Evolutionary conservation across 2,329 filamentous ascomycete species (phyloP).

Genomic region (Neurospora crassa): DNA sequence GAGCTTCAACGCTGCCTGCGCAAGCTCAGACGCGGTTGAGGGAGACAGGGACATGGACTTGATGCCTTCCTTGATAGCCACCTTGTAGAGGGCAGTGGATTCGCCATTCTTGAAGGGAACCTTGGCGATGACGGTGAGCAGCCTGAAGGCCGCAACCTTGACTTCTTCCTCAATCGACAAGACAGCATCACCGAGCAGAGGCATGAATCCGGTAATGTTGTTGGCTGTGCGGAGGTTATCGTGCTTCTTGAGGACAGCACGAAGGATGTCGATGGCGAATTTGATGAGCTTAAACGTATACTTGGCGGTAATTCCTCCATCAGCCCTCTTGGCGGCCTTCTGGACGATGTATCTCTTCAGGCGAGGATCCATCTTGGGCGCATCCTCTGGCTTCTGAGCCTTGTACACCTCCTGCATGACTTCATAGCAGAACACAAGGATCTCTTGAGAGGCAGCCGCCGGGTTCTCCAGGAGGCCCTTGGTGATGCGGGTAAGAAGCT

Average conservation of each 20-base stretch:
- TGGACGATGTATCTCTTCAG: constrained; percentile 71
- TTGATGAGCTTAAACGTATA: constrained; percentile 80
- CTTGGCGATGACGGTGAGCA: constrained; percentile 78
- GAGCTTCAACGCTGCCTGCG: constrained; percentile 83
- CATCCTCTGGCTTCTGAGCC: constrained; percentile 41
- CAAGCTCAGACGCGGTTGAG: constrained; percentile 71
- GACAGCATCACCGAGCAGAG: constrained; percentile 79
- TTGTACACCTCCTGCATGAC: constrained; percentile 81
- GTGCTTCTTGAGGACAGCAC: constrained; percentile 78
- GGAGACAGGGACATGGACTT: constrained; percentile 69
- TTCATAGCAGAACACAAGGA: constrained; percentile 92
- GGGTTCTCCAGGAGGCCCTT: constrained; percentile 76
- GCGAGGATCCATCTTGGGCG: constrained; percentile 49
- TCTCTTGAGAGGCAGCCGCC: constrained; percentile 66
- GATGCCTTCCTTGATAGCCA: constrained; percentile 78
- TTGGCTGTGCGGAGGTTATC: constrained; percentile 67
- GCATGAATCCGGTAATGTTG: constrained; percentile 79
- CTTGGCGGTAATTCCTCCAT: constrained; percentile 62
- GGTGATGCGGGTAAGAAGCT: constrained; percentile 73
- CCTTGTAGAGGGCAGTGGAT: constrained; percentile 53
- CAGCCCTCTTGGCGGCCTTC: constrained; percentile 65
- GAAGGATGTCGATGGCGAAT: constrained; percentile 80
- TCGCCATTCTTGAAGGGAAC: constrained; percentile 68
- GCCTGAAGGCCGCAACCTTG: constrained; percentile 74
- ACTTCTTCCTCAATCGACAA: constrained; percentile 84